phyloP scores from a whole-genome alignment of 306 rosid species.

The Sechiopsis laciniata region DNA sequence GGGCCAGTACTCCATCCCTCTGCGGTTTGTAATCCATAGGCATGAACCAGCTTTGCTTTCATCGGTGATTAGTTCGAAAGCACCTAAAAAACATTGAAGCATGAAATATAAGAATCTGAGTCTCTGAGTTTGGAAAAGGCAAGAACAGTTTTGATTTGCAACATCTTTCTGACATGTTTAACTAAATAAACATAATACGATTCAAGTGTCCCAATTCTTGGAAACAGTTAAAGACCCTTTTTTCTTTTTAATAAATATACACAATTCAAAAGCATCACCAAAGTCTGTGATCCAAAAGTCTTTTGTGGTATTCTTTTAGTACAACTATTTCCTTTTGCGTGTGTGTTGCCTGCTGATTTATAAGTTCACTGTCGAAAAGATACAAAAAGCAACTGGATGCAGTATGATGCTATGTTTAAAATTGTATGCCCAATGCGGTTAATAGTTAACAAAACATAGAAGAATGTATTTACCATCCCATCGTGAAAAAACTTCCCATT shows the following conservation, averaged over 20 bases:
- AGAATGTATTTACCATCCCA: background rate
- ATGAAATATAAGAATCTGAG: constrained; percentile 26
- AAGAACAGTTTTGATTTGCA: background rate
- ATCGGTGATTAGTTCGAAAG: constrained; percentile 78
- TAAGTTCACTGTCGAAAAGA: background rate
- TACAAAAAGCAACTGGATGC: background rate
- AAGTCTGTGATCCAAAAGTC: background rate
- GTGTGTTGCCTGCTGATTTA: background rate
- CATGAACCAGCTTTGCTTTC: constrained; percentile 89
- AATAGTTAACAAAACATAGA: background rate
- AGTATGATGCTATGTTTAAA: constrained; percentile 3
- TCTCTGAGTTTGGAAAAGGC: constrained; percentile 2
- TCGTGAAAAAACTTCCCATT: background rate
- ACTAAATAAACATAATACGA: constrained; percentile 11
- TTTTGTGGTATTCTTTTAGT: background rate
- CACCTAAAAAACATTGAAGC: constrained; percentile 47
- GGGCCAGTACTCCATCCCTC: constrained; percentile 96
- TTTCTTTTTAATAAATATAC: background rate
- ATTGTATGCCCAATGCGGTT: background rate
- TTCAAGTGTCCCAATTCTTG: background rate
- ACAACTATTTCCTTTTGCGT: background rate
- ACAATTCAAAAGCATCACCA: no score
- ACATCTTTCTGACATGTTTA: constrained; percentile 7
- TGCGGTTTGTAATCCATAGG: constrained; percentile 88
- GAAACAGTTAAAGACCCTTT: background rate